phyloP scores from a whole-genome alignment of 495 filamentous ascomycete species.

The Aspergillus bridgeri region DNA sequence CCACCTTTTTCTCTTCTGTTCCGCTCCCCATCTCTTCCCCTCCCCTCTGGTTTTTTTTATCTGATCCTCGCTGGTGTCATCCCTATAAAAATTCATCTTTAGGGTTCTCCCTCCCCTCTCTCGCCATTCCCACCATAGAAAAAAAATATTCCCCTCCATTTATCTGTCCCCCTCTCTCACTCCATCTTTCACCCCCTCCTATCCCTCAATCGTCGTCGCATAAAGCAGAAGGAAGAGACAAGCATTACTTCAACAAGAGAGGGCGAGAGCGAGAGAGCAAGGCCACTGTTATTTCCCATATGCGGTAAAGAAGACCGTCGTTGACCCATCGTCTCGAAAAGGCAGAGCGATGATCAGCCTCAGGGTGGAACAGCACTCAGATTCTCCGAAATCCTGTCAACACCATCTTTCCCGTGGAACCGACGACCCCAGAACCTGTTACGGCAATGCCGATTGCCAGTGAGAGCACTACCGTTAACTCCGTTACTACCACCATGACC shows the following conservation, averaged over 20 bases:
- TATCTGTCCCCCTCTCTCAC: neutral
- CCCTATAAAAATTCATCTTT: neutral
- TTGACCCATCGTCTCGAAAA: constrained; percentile 37
- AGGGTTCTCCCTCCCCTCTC: neutral
- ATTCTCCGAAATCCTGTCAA: constrained; percentile 43
- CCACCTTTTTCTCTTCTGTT: neutral
- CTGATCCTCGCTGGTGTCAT: neutral
- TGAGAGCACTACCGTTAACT: constrained; percentile 40
- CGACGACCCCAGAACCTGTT: constrained; percentile 34
- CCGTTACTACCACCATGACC: constrained; percentile 45
- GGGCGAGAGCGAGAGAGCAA: neutral
- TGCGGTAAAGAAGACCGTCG: constrained; percentile 10
- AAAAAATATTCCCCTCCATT: neutral
- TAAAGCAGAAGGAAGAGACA: neutral
- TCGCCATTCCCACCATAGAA: neutral
- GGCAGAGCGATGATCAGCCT: constrained; percentile 52
- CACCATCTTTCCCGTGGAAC: constrained; percentile 37
- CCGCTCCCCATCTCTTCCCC: neutral
- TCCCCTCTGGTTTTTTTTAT: neutral
- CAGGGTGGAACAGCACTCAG: constrained; percentile 48
- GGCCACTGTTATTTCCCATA: neutral
- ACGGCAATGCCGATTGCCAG: constrained; percentile 49
- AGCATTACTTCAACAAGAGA: neutral
- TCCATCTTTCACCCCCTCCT: constrained; percentile 13
- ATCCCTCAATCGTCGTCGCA: constrained; percentile 8